phyloP scores from a whole-genome alignment of 2,329 filamentous ascomycete genomes.

The Chrysoporthe cubensis region DNA sequence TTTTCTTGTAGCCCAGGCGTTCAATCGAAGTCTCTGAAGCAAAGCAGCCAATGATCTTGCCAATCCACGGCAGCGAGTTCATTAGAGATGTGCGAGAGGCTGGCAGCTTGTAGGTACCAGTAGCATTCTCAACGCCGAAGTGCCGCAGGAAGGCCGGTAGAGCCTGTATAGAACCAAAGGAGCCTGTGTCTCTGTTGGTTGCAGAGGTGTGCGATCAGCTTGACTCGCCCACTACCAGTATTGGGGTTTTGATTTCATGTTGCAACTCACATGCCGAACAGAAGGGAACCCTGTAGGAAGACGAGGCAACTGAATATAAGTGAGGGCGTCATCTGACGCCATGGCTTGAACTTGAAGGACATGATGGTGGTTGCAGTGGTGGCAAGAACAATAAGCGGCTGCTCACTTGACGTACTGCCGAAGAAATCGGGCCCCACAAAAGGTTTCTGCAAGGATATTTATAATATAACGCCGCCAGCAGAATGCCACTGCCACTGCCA shows the following conservation, averaged over 20 bases:
- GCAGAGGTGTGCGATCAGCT: no score
- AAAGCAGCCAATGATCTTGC: slow-evolving; percentile 9
- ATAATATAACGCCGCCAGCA: no score
- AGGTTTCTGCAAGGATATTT: no score
- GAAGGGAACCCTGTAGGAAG: slow-evolving; percentile 28
- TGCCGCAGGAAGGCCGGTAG: slow-evolving; percentile 5
- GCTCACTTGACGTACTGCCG: no score
- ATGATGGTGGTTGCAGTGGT: no score
- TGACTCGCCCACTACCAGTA: no score
- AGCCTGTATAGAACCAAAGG: slow-evolving; percentile 11
- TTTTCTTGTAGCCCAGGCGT: slow-evolving; percentile 17
- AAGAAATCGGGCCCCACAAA: no score
- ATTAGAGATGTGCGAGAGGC: not conserved
- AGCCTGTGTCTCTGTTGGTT: slow-evolving; percentile 3
- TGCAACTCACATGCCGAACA: slow-evolving; percentile 26
- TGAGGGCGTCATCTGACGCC: slow-evolving; percentile 29
- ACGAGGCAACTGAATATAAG: slow-evolving; percentile 27
- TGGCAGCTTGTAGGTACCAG: not conserved
- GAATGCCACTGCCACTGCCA: no score
- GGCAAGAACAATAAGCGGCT: no score
- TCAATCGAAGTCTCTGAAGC: slow-evolving; percentile 9
- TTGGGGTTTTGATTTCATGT: no score
- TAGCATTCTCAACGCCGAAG: not conserved
- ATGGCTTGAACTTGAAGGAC: not conserved
- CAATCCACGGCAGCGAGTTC: slow-evolving; percentile 12